phyloP scores from a whole-genome alignment of 176 grass and related monocot species.

The Zea mays region Zm-B73-REFERENCE-NAM-5.0 NC_050100.1:212654001-212654500 shows the following conservation, averaged over 20 bases:
- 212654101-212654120: neutral
- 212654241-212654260: neutral
- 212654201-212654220: constrained; percentile 18
- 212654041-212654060: no score
- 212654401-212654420: constrained; percentile 53
- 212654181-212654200: constrained; percentile 13
- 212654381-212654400: neutral
- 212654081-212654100: neutral
- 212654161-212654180: neutral
- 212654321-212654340: neutral
- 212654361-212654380: neutral
- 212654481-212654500: constrained; percentile 70
- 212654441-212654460: constrained; percentile 60
- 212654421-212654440: constrained; percentile 52
- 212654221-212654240: neutral
- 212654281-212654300: constrained; percentile 5
- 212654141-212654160: neutral
- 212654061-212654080: neutral
- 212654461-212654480: constrained; percentile 82
- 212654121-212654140: neutral
- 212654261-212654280: neutral
- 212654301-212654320: neutral
- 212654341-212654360: constrained; percentile 26
- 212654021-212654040: no score
- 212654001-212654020: no score